phyloP scores from a whole-genome alignment of 371 early-diverging fungal species.

The Zychaea mexicana region DNA sequence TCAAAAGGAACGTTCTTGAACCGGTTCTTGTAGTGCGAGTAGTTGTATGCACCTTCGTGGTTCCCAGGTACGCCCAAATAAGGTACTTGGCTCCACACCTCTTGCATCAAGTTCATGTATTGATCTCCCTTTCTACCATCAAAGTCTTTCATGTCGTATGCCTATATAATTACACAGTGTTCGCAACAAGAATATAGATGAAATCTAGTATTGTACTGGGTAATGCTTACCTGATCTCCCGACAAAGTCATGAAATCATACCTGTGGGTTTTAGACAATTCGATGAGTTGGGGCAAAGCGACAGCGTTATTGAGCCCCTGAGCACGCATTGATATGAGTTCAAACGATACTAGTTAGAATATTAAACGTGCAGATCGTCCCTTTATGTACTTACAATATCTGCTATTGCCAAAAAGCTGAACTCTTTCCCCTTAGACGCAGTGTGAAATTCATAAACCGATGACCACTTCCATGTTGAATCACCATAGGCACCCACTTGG shows the following conservation, averaged over 20 bases:
- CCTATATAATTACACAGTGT: no score
- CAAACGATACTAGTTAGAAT: neutral
- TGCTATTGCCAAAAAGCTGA: constrained; percentile 43
- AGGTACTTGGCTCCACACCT: constrained; percentile 38
- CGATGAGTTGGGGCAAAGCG: constrained; percentile 29
- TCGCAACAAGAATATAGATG: no score
- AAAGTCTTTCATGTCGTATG: constrained; percentile 45
- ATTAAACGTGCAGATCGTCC: no score
- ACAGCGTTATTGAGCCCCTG: constrained; percentile 51
- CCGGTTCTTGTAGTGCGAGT: constrained; percentile 47
- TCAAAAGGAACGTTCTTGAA: constrained; percentile 34
- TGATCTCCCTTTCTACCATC: constrained; percentile 50
- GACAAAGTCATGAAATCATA: constrained; percentile 49
- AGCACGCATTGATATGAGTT: no score
- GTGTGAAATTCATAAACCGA: constrained; percentile 42
- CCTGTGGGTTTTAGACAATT: constrained; percentile 32
- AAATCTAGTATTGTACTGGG: no score
- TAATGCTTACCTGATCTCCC: constrained; percentile 37
- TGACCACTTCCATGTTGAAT: constrained; percentile 26
- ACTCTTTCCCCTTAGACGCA: constrained; percentile 23
- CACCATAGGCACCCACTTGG: constrained; percentile 23
- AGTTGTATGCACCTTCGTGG: constrained; percentile 48
- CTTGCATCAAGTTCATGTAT: constrained; percentile 45
- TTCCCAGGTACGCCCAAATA: constrained; percentile 48
- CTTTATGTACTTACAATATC: constrained; percentile 44